Evolutionary conservation across 2,329 filamentous ascomycete species (phyloP).

Genomic region (Chrysosphaeria jannelii): DNA sequence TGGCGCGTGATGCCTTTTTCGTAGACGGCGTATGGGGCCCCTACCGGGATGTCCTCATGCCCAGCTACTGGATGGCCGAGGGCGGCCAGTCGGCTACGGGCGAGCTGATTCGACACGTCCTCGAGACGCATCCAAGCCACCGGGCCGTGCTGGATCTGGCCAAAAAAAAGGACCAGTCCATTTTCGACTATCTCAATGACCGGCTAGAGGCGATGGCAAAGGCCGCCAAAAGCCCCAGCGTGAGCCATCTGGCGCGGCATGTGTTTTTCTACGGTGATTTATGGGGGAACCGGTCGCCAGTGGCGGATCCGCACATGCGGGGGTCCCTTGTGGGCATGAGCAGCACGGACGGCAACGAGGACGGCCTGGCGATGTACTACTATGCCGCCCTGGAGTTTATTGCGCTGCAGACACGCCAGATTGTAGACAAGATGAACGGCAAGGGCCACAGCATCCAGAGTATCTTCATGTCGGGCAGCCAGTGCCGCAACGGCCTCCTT

Average conservation of each 20-base stretch:
- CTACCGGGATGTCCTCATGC: conserved; percentile 77
- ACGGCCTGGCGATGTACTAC: conserved; percentile 73
- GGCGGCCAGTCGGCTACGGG: conserved; percentile 91
- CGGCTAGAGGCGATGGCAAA: conserved; percentile 52
- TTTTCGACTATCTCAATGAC: conserved; percentile 83
- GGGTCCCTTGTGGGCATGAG: conserved; percentile 67
- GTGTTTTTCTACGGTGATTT: conserved; percentile 98
- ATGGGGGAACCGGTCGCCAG: conserved; percentile 83
- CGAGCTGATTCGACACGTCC: conserved; percentile 74
- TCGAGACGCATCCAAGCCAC: conserved; percentile 84
- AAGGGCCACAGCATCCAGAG: conserved; percentile 64
- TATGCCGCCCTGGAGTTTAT: conserved; percentile 97
- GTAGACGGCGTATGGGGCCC: conserved; percentile 92
- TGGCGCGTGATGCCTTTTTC: conserved; percentile 81
- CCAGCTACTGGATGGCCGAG: conserved; percentile 87
- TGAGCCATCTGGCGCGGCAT: conserved; percentile 69
- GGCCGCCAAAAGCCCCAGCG: conserved; percentile 36
- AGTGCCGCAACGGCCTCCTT: conserved; percentile 83
- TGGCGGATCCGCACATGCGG: conserved; percentile 81
- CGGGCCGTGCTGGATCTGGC: conserved; percentile 42
- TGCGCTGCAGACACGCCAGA: conserved; percentile 84
- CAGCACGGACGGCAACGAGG: conserved; percentile 45
- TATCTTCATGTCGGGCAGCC: conserved; percentile 97
- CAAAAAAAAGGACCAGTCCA: conserved; percentile 56
- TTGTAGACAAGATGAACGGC: conserved; percentile 78